phyloP scores from a whole-genome alignment of 805 yeast species.

The Komagataella populi region DNA sequence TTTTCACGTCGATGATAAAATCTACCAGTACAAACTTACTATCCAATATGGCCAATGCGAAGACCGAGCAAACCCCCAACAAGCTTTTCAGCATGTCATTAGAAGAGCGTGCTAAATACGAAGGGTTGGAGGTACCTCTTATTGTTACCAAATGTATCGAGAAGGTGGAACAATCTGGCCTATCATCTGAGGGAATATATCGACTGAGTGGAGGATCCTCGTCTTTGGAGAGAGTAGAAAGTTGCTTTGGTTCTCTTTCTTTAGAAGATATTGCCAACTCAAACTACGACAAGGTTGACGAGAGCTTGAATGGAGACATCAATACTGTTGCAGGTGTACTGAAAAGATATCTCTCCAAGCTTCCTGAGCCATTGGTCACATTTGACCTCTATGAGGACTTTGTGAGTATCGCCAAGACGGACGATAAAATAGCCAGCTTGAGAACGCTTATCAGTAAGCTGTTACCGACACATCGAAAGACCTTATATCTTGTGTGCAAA shows the following conservation, averaged over 20 bases:
- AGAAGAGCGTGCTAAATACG: conserved; percentile 48
- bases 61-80: not conserved
- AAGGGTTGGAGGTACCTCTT: conserved; percentile 51
- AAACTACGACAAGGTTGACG: conserved; percentile 18
- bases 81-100: conserved; percentile 37
- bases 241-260: conserved; percentile 15
- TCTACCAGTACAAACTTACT: conserved; percentile 31
- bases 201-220: conserved; percentile 78
- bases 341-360: conserved; percentile 72
- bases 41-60: conserved; percentile 1
- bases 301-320: conserved; percentile 46
- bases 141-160: conserved; percentile 58
- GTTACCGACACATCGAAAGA: not conserved
- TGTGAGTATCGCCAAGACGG: conserved; percentile 35
- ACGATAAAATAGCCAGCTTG: conserved; percentile 2
- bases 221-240: conserved; percentile 33
- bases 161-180: conserved; percentile 68
- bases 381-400: conserved; percentile 53
- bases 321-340: conserved; percentile 79
- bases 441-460: not conserved
- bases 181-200: conserved; percentile 77
- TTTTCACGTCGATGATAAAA: conserved; percentile 18
- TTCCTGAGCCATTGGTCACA: conserved; percentile 79
- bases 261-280: conserved; percentile 17
- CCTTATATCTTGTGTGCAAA: conserved; percentile 3